phyloP scores from a whole-genome alignment of 345 rosid species.

The Clausena lansium region DNA sequence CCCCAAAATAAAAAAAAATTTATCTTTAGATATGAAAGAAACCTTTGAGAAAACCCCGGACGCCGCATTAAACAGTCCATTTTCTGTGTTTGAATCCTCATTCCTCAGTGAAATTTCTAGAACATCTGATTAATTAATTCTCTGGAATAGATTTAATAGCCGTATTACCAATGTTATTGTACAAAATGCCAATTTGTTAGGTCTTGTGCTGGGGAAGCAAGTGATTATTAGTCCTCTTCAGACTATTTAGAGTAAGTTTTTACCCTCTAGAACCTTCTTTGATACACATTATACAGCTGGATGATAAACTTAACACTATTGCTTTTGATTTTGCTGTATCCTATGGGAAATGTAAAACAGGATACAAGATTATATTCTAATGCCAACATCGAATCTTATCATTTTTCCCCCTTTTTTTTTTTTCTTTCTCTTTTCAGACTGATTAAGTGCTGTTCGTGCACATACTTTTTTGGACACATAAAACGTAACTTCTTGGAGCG shows the following conservation, averaged over 20 bases:
- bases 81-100: constrained; percentile 81
- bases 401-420: neutral
- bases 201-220: neutral
- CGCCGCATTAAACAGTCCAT: constrained; percentile 53
- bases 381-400: neutral
- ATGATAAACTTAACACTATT: neutral
- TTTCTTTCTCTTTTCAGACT: too few relatives aligned
- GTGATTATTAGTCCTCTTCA: neutral
- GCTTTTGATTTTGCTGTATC: neutral
- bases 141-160: neutral
- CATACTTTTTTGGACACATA: neutral
- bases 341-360: neutral
- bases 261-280: neutral
- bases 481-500: neutral
- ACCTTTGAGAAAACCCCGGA: constrained; percentile 56
- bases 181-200: neutral
- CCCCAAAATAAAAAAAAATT: constrained; percentile 38
- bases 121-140: neutral
- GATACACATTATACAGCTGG: neutral
- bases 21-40: constrained; percentile 29
- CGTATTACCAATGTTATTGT: constrained; percentile 1
- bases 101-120: constrained; percentile 69
- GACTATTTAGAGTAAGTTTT: neutral
- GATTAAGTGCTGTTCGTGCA: neutral
- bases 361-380: neutral